Evolutionary conservation across 805 yeast species (phyloP).

Genomic region (Metschnikowia reukaufii): DNA sequence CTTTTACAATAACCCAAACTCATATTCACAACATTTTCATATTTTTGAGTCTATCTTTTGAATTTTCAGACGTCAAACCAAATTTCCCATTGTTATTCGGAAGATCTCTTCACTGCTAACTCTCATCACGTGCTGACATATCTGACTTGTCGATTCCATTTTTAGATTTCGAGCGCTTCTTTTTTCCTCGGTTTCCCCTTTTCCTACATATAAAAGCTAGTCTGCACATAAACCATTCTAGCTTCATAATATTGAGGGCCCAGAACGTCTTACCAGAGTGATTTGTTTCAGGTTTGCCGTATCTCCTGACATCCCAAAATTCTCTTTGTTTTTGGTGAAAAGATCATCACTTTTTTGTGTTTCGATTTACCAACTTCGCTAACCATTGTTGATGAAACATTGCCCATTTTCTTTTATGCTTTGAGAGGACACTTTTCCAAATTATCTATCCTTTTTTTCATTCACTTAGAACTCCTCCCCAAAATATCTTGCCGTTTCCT

Average conservation of each 20-base stretch:
- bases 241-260: conserved; percentile 3
- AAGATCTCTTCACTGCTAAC: too few relatives aligned
- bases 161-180: not conserved
- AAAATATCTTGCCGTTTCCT: not conserved
- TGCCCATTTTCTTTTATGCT: not conserved
- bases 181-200: conserved; percentile 6
- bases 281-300: conserved; percentile 8
- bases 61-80: too few relatives aligned
- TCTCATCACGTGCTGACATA: not conserved
- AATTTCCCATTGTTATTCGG: too few relatives aligned
- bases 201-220: conserved; percentile 3
- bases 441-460: not conserved
- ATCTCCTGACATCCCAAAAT: not conserved
- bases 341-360: too few relatives aligned
- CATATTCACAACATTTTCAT: not conserved
- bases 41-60: too few relatives aligned
- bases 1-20: not conserved
- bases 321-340: not conserved
- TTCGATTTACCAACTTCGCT: not conserved
- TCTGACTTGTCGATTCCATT: not conserved
- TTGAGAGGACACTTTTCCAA: not conserved
- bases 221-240: conserved; percentile 6
- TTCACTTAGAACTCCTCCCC: not conserved
- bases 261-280: conserved; percentile 5
- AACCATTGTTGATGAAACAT: not conserved